Conservation (phyloP, 176 grass and related monocot species). For the Miscanthus lutarioriparius region DNA sequence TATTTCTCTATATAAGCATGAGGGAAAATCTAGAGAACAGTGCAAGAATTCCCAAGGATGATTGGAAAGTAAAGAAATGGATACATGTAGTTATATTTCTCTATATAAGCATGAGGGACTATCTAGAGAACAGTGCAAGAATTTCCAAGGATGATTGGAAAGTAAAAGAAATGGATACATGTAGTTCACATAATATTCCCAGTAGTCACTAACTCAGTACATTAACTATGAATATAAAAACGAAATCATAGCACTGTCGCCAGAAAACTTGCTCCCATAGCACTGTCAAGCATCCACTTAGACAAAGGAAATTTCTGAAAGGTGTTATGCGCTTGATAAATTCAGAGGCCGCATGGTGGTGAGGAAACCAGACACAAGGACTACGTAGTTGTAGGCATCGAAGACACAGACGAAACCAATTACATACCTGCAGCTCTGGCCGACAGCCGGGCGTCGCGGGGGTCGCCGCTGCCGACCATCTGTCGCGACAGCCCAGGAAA, state of each 20-base stretch:
- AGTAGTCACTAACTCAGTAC: too few relatives aligned
- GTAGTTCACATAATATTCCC: too few relatives aligned
- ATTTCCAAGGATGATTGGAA: not conserved
- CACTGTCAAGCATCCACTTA: too few relatives aligned
- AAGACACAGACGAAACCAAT: too few relatives aligned
- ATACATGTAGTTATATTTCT: not conserved
- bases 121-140: not conserved
- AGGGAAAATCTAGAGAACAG: not conserved
- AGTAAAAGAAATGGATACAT: not conserved
- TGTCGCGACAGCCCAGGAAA: not conserved
- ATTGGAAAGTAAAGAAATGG: not conserved
- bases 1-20: not conserved
- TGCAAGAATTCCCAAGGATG: not conserved
- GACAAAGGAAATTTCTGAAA: too few relatives aligned
- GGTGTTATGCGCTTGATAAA: too few relatives aligned
- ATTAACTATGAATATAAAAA: too few relatives aligned
- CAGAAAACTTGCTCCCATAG: too few relatives aligned
- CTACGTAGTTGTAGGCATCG: too few relatives aligned
- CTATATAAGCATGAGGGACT: not conserved
- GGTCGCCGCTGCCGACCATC: not conserved
- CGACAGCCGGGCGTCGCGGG: not conserved
- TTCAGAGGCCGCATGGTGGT: too few relatives aligned
- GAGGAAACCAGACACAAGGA: too few relatives aligned
- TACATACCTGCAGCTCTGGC: conserved; percentile 36
- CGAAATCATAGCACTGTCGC: too few relatives aligned